A percentile compares a stretch with the other conserved stretches of the same genome.
Evolutionary conservation across 306 rosid species (phyloP).

Genomic region (Cucurbita pepo): DNA sequence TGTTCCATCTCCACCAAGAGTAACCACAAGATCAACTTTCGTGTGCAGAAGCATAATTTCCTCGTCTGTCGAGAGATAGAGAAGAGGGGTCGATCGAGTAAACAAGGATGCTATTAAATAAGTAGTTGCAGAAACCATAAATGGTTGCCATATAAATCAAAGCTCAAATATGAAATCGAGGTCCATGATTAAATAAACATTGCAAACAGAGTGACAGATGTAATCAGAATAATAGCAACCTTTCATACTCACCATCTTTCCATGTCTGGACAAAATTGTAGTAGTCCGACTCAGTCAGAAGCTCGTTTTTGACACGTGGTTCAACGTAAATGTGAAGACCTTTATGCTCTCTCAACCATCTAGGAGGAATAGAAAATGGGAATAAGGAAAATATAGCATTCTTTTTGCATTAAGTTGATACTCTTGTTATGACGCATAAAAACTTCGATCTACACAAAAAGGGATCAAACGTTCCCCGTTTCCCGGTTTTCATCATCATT

Average conservation of each 20-base stretch:
- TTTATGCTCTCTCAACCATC: conserved; percentile 80
- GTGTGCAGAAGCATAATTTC: conserved; percentile 56
- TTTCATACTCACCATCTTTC: conserved; percentile 59
- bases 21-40: conserved; percentile 81
- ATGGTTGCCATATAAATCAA: background rate
- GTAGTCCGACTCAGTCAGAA: conserved; percentile 60
- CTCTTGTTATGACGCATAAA: background rate
- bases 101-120: background rate
- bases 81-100: background rate
- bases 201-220: background rate
- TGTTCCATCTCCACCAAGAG: conserved; percentile 98
- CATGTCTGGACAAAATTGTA: conserved; percentile 67
- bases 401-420: background rate
- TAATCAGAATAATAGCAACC: background rate
- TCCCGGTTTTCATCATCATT: background rate
- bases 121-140: background rate
- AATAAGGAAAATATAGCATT: background rate
- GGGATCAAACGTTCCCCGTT: background rate
- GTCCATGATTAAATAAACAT: background rate
- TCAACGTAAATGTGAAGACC: conserved; percentile 64
- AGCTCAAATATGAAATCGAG: background rate
- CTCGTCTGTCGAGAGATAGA: conserved; percentile 27
- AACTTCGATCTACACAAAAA: background rate
- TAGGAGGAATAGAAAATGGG: conserved; percentile 16
- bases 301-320: conserved; percentile 63